phyloP scores from a whole-genome alignment of 176 grass and related monocot genomes.

The Puya raimondii region DNA sequence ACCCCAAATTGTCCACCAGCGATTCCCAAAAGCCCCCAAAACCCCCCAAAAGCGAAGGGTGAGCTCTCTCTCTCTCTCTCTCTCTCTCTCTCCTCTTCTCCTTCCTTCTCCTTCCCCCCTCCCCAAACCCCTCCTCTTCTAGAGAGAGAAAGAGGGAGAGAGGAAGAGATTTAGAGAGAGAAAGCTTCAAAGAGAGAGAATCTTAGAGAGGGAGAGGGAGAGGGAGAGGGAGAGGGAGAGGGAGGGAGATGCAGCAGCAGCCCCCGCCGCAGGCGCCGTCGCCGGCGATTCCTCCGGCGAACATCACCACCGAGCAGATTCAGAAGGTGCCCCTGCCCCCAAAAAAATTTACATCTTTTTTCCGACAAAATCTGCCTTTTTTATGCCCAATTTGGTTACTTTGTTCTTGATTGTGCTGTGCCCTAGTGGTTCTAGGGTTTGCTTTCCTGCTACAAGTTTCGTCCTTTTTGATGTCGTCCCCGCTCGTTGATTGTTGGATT shows the following conservation, averaged over 20 bases:
- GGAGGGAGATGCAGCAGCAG: slow-evolving; percentile 60
- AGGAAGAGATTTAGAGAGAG: not conserved
- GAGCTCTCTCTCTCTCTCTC: not conserved
- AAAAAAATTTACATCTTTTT: not conserved
- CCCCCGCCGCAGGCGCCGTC: slow-evolving; percentile 37
- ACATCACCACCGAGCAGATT: slow-evolving; percentile 93
- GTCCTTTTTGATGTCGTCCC: too few relatives aligned
- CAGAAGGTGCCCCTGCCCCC: slow-evolving; percentile 45
- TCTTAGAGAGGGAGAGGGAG: slow-evolving; percentile 1
- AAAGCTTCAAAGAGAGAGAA: slow-evolving; percentile 9
- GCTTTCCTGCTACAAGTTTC: not conserved
- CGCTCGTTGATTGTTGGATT: too few relatives aligned
- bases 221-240: slow-evolving; percentile 24
- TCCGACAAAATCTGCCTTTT: not conserved
- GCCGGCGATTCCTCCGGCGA: slow-evolving; percentile 29
- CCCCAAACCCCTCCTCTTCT: slow-evolving; percentile 20
- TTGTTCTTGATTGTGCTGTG: too few relatives aligned
- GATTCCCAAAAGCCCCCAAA: not conserved
- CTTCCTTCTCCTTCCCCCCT: slow-evolving; percentile 11
- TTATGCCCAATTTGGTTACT: not conserved
- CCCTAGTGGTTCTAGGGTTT: not conserved
- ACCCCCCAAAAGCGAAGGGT: not conserved
- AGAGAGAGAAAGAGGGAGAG: not conserved
- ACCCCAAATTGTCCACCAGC: too few relatives aligned
- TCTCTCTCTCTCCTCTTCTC: not conserved